Conservation (phyloP, 225 moss, liverwort and hornwort genomes). For the Pseudisothecium myosuroides region DNA sequence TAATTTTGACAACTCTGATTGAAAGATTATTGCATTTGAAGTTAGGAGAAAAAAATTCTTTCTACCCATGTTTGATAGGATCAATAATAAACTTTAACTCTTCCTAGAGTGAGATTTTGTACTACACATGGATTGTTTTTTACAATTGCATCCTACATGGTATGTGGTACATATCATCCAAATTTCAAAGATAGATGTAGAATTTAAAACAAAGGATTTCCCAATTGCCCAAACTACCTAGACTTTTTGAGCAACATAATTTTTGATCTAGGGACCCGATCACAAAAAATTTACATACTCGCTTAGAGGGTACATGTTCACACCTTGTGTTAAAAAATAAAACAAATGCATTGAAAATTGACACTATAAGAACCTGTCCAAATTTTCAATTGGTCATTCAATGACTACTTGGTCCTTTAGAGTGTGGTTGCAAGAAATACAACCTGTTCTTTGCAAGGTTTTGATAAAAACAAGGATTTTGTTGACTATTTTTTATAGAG, state of each 20-base stretch:
- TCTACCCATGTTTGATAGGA: fast-evolving
- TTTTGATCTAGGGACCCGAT: background rate
- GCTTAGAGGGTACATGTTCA: fast-evolving
- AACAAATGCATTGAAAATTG: background rate
- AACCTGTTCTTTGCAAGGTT: too few species aligned
- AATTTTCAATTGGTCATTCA: background rate
- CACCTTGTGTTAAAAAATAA: background rate
- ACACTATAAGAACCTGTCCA: background rate
- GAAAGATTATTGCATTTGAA: background rate
- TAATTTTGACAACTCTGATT: fast-evolving
- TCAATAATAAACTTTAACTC: fast-evolving
- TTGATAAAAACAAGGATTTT: too few species aligned
- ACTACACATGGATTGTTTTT: background rate
- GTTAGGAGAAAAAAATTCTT: background rate
- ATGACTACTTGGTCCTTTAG: background rate
- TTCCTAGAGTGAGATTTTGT: background rate
- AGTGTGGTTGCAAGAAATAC: too few species aligned
- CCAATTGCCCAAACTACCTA: fast-evolving
- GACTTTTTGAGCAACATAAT: fast-evolving
- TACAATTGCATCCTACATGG: background rate
- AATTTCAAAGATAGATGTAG: fast-evolving
- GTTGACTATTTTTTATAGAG: fast-evolving
- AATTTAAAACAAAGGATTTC: background rate
- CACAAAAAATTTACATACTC: fast-evolving
- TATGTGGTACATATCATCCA: fast-evolving